Evolutionary conservation across 1,284 basidiomycete species (phyloP).

Genomic region (Inonotus hispidus): DNA sequence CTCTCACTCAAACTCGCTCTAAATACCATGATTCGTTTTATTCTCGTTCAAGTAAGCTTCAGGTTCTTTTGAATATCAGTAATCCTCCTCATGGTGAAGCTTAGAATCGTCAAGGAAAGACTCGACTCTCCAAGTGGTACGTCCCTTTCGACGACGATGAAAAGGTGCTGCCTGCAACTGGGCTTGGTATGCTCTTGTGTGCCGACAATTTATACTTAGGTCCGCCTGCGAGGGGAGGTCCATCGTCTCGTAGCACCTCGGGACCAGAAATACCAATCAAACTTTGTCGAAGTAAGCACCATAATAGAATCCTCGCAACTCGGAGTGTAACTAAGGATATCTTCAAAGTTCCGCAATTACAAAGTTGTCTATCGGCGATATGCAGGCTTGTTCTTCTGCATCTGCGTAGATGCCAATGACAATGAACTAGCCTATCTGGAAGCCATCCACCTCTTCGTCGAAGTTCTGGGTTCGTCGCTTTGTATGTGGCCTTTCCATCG

Average conservation of each 20-base stretch:
- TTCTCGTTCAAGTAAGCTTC: conserved; percentile 75
- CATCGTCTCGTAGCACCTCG: conserved; percentile 94
- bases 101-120: conserved; percentile 97
- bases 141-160: conserved; percentile 94
- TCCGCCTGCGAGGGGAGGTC: conserved; percentile 90
- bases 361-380: conserved; percentile 95
- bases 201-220: conserved; percentile 39
- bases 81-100: background rate
- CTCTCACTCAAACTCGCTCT: background rate
- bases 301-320: background rate
- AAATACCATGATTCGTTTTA: conserved; percentile 80
- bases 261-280: conserved; percentile 98
- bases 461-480: conserved; percentile 73
- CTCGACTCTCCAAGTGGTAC: conserved; percentile 95
- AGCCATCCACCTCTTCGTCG: conserved; percentile 97
- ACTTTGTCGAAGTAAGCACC: conserved; percentile 88
- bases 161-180: conserved; percentile 46
- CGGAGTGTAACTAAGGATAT: background rate
- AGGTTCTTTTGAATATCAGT: background rate
- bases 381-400: conserved; percentile 96
- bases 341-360: conserved; percentile 82
- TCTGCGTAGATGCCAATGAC: conserved; percentile 97
- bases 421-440: conserved; percentile 97
- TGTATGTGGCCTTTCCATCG: background rate
- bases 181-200: conserved; percentile 7